A percentile compares a stretch with the other conserved stretches of the same genome.
Conservation (phyloP, 1,139 yeast species). For the Saccharomyces uvarum region DNA sequence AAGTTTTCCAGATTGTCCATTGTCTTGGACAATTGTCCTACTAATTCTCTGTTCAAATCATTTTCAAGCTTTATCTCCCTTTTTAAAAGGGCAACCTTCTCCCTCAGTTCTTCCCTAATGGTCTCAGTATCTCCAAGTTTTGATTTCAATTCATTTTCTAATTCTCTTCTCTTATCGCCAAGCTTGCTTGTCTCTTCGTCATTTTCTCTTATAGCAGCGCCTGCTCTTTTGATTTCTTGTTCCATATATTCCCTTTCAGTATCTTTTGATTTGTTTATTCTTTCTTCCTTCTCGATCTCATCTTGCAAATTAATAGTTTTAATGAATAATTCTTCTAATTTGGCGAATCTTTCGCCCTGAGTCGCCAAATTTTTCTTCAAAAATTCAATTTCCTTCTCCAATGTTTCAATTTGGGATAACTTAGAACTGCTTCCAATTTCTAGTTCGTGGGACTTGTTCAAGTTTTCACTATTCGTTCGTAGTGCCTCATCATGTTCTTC, state of each 20-base stretch:
- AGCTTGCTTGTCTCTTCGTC: conserved; percentile 30
- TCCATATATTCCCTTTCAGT: conserved; percentile 61
- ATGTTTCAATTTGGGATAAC: conserved; percentile 35
- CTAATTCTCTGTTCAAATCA: conserved; percentile 10
- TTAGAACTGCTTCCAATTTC: conserved; percentile 35
- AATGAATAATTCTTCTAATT: conserved; percentile 22
- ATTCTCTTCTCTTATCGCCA: conserved; percentile 26
- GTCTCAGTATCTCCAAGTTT: conserved; percentile 13
- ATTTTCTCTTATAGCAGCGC: conserved; percentile 48
- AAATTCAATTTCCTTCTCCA: conserved; percentile 33
- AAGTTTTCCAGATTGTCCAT: conserved; percentile 16
- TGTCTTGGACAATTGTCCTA: conserved; percentile 14
- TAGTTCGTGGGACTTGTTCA: conserved; percentile 20
- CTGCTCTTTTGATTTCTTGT: conserved; percentile 56
- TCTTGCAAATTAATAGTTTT: conserved; percentile 39
- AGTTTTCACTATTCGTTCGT: conserved; percentile 12
- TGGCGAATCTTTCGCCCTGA: conserved; percentile 23
- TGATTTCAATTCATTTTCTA: conserved; percentile 28
- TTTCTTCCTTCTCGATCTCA: conserved; percentile 36
- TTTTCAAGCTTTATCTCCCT: conserved; percentile 28
- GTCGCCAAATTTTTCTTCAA: conserved; percentile 25
- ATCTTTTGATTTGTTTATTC: conserved; percentile 35
- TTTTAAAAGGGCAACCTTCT: conserved; percentile 26
- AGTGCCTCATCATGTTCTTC: conserved; percentile 15
- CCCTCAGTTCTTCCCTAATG: conserved; percentile 27